Evolutionary conservation across 106 monocot genomes (phyloP).

Genomic region (Platanthera zijinensis): DNA sequence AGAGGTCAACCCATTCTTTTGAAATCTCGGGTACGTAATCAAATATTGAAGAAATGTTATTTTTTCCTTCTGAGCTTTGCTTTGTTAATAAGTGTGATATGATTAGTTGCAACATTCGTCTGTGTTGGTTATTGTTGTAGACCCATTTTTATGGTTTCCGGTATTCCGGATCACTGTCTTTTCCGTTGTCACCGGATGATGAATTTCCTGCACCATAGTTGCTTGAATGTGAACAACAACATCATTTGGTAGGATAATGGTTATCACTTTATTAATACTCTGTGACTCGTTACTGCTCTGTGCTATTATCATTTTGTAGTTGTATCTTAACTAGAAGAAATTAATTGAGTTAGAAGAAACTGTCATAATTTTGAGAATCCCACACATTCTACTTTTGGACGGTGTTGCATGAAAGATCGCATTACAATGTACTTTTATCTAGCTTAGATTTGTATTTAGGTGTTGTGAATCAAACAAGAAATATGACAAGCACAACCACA

Average conservation of each 20-base stretch:
- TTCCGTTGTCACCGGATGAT: neutral
- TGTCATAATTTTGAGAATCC: no score
- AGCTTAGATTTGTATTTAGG: no score
- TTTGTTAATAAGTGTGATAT: neutral
- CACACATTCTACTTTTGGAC: no score
- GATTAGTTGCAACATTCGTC: neutral
- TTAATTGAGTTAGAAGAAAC: no score
- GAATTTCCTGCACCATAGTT: neutral
- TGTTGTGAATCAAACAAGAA: no score
- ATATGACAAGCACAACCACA: no score
- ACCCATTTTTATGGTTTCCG: neutral
- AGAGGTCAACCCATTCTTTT: conserved; percentile 42
- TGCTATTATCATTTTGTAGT: no score
- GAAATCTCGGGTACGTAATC: conserved; percentile 48
- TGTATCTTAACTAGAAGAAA: no score
- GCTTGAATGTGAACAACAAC: neutral
- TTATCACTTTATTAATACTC: neutral
- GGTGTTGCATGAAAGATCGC: no score
- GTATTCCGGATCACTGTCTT: neutral
- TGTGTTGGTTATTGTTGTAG: neutral
- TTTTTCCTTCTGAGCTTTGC: neutral
- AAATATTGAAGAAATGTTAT: neutral
- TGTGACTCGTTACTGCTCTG: no score
- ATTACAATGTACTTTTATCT: no score
- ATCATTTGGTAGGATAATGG: neutral